phyloP scores from a whole-genome alignment of 768 basidiomycete genomes.

The Boletus rubropictus region DNA sequence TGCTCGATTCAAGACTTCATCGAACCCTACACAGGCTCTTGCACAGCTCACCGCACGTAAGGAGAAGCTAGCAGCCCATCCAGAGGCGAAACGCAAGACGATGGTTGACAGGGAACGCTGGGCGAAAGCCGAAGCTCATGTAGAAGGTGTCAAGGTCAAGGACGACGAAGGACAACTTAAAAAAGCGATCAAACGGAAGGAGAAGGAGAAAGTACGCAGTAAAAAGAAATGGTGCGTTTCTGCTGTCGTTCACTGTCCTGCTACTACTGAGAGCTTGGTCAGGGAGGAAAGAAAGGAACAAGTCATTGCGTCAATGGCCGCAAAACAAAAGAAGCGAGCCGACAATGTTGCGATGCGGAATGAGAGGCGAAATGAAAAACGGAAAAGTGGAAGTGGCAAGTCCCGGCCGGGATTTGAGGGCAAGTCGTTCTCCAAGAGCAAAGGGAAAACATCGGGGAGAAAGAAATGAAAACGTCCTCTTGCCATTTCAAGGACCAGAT shows the following conservation, averaged over 20 bases:
- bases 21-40: constrained; percentile 84
- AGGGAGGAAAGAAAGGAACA: constrained; percentile 89
- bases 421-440: constrained; percentile 63
- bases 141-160: constrained; percentile 87
- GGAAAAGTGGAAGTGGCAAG: constrained; percentile 50
- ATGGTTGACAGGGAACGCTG: constrained; percentile 82
- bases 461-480: constrained; percentile 15
- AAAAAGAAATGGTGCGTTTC: constrained; percentile 77
- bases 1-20: constrained; percentile 56
- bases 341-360: constrained; percentile 88
- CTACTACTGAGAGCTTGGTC: constrained; percentile 2
- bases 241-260: neutral
- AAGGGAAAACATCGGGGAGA: constrained; percentile 28
- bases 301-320: constrained; percentile 65
- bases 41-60: constrained; percentile 72
- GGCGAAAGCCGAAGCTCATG: constrained; percentile 81
- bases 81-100: constrained; percentile 77
- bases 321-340: constrained; percentile 82
- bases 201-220: constrained; percentile 82
- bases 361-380: constrained; percentile 63
- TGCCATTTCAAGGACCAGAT: neutral
- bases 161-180: constrained; percentile 84
- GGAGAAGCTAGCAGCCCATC: constrained; percentile 67
- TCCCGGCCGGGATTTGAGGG: constrained; percentile 86
- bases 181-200: constrained; percentile 89